Conservation (phyloP, 495 filamentous ascomycete species). For the Cercophora samala region DNA sequence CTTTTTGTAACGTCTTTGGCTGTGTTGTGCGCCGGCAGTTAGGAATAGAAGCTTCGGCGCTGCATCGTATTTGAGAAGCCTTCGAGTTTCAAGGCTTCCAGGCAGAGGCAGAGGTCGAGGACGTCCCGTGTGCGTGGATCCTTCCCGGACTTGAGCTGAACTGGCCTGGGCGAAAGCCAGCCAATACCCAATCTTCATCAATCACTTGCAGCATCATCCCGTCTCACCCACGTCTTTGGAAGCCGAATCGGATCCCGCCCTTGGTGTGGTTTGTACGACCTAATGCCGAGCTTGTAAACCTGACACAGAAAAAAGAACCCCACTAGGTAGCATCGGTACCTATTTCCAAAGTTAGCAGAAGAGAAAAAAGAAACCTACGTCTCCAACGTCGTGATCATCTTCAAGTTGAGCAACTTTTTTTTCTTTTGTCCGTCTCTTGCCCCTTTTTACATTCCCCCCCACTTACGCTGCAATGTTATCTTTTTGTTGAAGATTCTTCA, state of each 20-base stretch:
- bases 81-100: background rate
- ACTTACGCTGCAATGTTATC: background rate
- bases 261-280: background rate
- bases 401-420: background rate
- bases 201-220: background rate
- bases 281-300: background rate
- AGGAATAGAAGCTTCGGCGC: background rate
- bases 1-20: background rate
- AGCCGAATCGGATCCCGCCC: conserved; percentile 1
- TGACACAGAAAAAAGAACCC: background rate
- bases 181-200: background rate
- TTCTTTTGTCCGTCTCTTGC: background rate
- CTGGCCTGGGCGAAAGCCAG: background rate
- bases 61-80: background rate
- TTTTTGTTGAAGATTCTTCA: background rate
- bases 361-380: background rate
- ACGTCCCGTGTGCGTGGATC: background rate
- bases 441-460: background rate
- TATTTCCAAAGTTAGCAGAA: background rate
- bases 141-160: background rate
- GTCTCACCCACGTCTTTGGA: conserved; percentile 5
- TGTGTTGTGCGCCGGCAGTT: background rate
- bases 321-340: background rate
- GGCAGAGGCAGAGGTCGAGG: background rate
- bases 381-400: background rate